These are phyloP conservation scores for Melastoma candidum DNA, from an alignment of 441 rosid species.

Conservation along the genomic window DNA sequence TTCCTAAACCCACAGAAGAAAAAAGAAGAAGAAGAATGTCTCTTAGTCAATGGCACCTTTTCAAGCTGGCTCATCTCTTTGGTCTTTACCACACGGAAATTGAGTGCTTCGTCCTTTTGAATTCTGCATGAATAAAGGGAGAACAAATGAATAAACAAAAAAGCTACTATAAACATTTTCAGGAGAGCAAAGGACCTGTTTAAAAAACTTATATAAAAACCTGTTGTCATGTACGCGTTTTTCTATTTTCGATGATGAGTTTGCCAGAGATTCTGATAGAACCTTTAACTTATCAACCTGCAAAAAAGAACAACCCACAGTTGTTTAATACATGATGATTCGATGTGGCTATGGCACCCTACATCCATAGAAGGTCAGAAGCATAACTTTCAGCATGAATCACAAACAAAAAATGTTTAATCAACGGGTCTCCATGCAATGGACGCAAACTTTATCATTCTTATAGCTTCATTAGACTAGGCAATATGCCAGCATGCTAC, in stretches of 20 bases:
- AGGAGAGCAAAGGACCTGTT: neutral
- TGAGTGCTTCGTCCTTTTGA: slow-evolving; percentile 79
- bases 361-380: too few species aligned
- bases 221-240: slow-evolving; percentile 73
- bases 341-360: too few species aligned
- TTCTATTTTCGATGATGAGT: slow-evolving; percentile 67
- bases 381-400: too few species aligned
- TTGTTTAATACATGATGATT: neutral
- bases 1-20: neutral
- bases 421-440: too few species aligned
- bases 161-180: too few species aligned
- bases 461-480: too few species aligned
- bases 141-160: too few species aligned
- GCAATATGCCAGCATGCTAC: too few species aligned
- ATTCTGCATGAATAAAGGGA: neutral
- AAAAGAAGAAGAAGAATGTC: neutral
- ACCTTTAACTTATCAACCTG: slow-evolving; percentile 81
- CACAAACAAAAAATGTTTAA: too few species aligned
- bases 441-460: too few species aligned
- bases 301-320: slow-evolving; percentile 15
- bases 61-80: slow-evolving; percentile 69
- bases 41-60: slow-evolving; percentile 37
- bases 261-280: slow-evolving; percentile 68
- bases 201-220: slow-evolving; percentile 21
- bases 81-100: slow-evolving; percentile 60